phyloP scores from a whole-genome alignment of 768 basidiomycete genomes.

The Favolaschia claudopus region DNA sequence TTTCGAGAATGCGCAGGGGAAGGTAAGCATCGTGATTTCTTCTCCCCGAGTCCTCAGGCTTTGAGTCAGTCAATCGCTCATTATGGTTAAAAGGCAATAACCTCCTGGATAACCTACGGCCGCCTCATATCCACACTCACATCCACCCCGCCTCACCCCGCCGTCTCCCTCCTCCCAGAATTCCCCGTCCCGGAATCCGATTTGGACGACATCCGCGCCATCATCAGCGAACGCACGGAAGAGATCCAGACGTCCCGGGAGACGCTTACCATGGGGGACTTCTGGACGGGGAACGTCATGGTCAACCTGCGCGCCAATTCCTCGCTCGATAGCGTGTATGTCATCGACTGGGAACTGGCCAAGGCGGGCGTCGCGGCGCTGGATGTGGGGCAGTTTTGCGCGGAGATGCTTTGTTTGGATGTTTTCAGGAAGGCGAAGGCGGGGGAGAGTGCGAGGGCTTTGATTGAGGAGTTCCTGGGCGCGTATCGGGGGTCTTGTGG shows the following conservation, averaged over 20 bases:
- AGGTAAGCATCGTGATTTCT: conserved; percentile 40
- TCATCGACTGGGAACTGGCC: conserved; percentile 73
- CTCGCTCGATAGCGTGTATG: conserved; percentile 47
- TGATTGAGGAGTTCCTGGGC: conserved; percentile 53
- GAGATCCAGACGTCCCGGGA: conserved; percentile 29
- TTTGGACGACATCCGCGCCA: conserved; percentile 40
- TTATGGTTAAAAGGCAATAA: no score
- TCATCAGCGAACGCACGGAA: conserved; percentile 35
- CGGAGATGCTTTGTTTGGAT: conserved; percentile 59
- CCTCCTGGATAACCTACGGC: conserved; percentile 1
- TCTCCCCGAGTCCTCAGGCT: not conserved
- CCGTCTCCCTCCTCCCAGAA: conserved; percentile 47
- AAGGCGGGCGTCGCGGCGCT: conserved; percentile 64
- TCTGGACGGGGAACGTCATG: conserved; percentile 78
- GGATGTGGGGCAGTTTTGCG: conserved; percentile 71
- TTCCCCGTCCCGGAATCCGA: conserved; percentile 39
- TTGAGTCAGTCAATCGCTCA: conserved; percentile 19
- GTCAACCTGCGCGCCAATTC: conserved; percentile 44
- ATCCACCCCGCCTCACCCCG: conserved; percentile 35
- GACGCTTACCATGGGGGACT: conserved; percentile 61
- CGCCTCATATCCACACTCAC: conserved; percentile 8
- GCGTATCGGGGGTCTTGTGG: conserved; percentile 44
- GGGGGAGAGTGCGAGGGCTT: conserved; percentile 41
- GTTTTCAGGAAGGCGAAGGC: conserved; percentile 53
- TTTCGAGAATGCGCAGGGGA: conserved; percentile 45